Conservation (phyloP, 2,329 filamentous ascomycete species). For the Xylaria multiplex region DNA sequence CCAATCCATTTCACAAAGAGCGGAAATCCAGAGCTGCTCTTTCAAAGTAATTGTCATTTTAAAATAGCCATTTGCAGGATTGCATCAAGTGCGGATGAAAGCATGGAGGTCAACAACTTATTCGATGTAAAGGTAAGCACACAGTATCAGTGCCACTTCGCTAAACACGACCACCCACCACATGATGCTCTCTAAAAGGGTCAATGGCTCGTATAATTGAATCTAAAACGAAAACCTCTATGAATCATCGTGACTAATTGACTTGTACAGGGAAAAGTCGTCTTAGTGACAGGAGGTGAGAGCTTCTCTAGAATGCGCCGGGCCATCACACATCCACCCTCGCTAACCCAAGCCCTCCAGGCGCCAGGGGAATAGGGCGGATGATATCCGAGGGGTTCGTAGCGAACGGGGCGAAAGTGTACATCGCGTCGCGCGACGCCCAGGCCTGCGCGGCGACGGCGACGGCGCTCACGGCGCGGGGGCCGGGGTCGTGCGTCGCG, state of each 20-base stretch:
- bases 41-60: neutral
- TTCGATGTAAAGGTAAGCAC: slow-evolving; percentile 67
- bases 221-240: neutral
- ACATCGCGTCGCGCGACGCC: slow-evolving; percentile 72
- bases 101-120: slow-evolving; percentile 65
- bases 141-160: neutral
- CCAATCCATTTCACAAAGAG: neutral
- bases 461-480: slow-evolving; percentile 64
- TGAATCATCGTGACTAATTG: slow-evolving; percentile 15
- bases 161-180: neutral
- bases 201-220: neutral
- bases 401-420: slow-evolving; percentile 71
- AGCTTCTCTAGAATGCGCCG: neutral
- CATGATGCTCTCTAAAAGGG: neutral
- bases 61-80: neutral
- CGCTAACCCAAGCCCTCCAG: slow-evolving; percentile 40
- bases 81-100: slow-evolving; percentile 17
- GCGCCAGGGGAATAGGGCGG: slow-evolving; percentile 70
- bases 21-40: neutral
- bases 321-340: neutral
- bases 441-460: slow-evolving; percentile 66
- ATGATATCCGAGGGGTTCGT: slow-evolving; percentile 76
- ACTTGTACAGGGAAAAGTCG: slow-evolving; percentile 61
- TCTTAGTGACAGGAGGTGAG: slow-evolving; percentile 65
- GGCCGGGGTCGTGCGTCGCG: slow-evolving; percentile 62